These are phyloP conservation scores for Pseudofabraea citricarpa DNA, from an alignment of 2,329 filamentous ascomycete genomes.

Conservation along the genomic window DNA sequence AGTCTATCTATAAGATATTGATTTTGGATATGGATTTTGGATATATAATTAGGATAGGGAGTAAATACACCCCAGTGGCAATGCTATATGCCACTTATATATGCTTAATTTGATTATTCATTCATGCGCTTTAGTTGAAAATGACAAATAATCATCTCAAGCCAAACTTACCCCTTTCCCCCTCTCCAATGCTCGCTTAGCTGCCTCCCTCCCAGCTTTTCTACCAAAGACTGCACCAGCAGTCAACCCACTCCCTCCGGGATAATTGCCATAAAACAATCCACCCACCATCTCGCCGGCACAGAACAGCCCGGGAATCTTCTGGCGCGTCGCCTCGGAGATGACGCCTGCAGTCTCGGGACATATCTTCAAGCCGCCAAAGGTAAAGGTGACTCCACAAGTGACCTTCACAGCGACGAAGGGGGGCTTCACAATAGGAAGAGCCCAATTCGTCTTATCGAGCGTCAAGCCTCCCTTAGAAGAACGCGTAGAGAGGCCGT, in stretches of 20 bases:
- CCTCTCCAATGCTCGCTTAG: conserved; percentile 7
- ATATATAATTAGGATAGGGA: neutral
- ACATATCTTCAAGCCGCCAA: conserved; percentile 56
- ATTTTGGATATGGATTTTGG: neutral
- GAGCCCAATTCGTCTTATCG: conserved; percentile 63
- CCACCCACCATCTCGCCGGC: conserved; percentile 64
- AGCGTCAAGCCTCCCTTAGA: conserved; percentile 35
- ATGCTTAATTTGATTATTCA: no score
- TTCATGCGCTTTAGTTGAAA: no score
- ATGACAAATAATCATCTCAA: no score
- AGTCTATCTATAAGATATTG: neutral
- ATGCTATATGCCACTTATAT: no score
- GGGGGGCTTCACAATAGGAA: conserved; percentile 49
- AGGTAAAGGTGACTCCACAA: conserved; percentile 65
- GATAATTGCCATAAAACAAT: conserved; percentile 59
- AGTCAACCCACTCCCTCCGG: conserved; percentile 57
- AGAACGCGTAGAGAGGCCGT: conserved; percentile 58
- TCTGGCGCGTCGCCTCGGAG: conserved; percentile 34
- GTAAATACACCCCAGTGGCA: no score
- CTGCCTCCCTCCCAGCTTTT: conserved; percentile 33
- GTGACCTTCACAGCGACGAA: conserved; percentile 61
- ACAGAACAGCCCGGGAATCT: conserved; percentile 54
- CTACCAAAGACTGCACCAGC: conserved; percentile 50
- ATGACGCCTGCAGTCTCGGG: conserved; percentile 49
- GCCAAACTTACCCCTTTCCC: no score